Evolutionary conservation across 1,139 yeast species (phyloP).

Genomic region (Hansenula lynferdii): DNA sequence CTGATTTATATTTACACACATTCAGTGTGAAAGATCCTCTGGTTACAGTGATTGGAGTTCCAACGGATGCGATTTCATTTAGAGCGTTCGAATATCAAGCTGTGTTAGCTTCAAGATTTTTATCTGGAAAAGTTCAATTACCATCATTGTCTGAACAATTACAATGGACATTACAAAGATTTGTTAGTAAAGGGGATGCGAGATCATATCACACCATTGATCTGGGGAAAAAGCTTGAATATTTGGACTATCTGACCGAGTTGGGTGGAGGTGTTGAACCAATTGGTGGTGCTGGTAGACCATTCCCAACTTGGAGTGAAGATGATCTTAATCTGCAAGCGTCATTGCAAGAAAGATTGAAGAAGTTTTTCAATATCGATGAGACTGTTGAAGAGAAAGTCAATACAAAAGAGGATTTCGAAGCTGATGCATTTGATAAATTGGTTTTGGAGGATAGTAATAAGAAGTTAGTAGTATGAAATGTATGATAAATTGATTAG

Average conservation of each 20-base stretch:
- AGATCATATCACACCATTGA: slow-evolving; percentile 39
- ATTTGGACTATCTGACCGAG: slow-evolving; percentile 22
- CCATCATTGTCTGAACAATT: slow-evolving; percentile 30
- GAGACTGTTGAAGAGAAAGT: slow-evolving; percentile 8
- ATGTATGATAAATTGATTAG: too few species aligned
- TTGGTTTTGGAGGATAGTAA: too few species aligned
- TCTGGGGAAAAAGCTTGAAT: slow-evolving; percentile 23
- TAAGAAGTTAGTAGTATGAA: too few species aligned
- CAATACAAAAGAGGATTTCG: not conserved
- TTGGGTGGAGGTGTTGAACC: slow-evolving; percentile 30
- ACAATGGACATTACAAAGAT: slow-evolving; percentile 30
- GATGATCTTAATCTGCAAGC: slow-evolving; percentile 23
- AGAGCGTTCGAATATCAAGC: slow-evolving; percentile 42
- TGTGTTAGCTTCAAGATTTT: slow-evolving; percentile 28
- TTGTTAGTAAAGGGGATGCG: slow-evolving; percentile 21
- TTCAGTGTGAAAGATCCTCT: slow-evolving; percentile 35
- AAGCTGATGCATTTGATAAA: too few species aligned
- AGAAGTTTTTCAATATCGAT: slow-evolving; percentile 19
- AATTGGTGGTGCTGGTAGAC: slow-evolving; percentile 29
- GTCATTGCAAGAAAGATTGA: slow-evolving; percentile 5
- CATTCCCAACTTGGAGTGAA: slow-evolving; percentile 30
- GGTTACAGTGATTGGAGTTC: slow-evolving; percentile 36
- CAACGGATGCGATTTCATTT: slow-evolving; percentile 32
- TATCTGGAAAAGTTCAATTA: slow-evolving; percentile 27
- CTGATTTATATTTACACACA: slow-evolving; percentile 34